Percentiles rank a stretch among this genome's conserved stretches.
These are phyloP conservation scores for Phalaenopsis equestris DNA, from an alignment of 106 monocot genomes.

Conservation along the genomic window DNA sequence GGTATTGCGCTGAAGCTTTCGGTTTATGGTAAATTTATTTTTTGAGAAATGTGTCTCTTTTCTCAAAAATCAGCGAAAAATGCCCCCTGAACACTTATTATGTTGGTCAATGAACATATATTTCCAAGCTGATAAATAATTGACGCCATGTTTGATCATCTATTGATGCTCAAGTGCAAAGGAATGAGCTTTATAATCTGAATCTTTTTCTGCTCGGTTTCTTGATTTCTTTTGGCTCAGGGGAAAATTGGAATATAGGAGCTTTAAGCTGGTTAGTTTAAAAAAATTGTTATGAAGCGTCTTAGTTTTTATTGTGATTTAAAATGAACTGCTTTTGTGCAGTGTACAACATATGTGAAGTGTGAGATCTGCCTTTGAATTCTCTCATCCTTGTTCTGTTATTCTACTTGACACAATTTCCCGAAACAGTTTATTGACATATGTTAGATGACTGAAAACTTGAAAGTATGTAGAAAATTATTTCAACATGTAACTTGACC, in stretches of 20 bases:
- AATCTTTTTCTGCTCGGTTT: background rate
- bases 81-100: background rate
- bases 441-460: no score
- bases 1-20: constrained; percentile 22
- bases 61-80: no score
- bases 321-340: background rate
- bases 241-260: background rate
- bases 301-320: background rate
- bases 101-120: background rate
- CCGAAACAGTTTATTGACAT: no score
- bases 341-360: background rate
- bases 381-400: no score
- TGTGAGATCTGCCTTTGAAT: no score
- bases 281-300: background rate
- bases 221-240: background rate
- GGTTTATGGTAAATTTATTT: background rate
- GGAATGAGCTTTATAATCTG: no score
- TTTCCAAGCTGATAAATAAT: background rate
- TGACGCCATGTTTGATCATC: no score
- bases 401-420: no score
- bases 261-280: background rate
- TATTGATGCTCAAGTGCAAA: no score
- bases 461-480: no score
- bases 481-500: no score
- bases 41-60: background rate